Percentiles rank a stretch among this genome's conserved stretches.
phyloP scores from a whole-genome alignment of 2,329 filamentous ascomycete genomes.

The Plenodomus lindquistii region DNA sequence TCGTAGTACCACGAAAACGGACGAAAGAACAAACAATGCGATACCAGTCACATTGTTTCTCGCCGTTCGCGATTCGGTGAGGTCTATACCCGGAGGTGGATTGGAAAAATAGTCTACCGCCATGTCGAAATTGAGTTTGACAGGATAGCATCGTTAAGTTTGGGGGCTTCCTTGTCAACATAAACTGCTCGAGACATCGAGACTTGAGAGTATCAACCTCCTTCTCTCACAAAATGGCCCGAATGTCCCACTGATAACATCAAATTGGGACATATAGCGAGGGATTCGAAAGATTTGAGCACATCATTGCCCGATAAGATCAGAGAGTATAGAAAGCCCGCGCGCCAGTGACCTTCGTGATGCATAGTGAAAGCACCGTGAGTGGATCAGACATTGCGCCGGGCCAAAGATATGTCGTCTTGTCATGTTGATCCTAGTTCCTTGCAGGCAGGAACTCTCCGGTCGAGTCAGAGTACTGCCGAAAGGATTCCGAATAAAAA shows the following conservation, averaged over 20 bases:
- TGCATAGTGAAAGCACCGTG: too few relatives aligned
- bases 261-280: not conserved
- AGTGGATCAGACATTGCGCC: too few relatives aligned
- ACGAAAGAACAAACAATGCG: slow-evolving; percentile 22
- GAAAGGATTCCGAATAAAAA: not conserved
- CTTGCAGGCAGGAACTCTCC: too few relatives aligned
- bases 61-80: slow-evolving; percentile 25
- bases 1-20: slow-evolving; percentile 22
- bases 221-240: too few relatives aligned
- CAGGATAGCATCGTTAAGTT: too few relatives aligned
- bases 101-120: slow-evolving; percentile 15
- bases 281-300: not conserved
- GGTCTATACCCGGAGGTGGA: slow-evolving; percentile 19
- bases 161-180: too few relatives aligned
- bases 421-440: not conserved
- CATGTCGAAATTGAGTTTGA: slow-evolving; percentile 1
- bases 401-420: too few relatives aligned
- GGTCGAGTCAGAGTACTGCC: not conserved
- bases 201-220: too few relatives aligned
- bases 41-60: slow-evolving; percentile 27
- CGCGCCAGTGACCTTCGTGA: not conserved
- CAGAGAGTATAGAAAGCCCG: not conserved
- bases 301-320: not conserved
- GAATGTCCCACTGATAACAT: too few relatives aligned
- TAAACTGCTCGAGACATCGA: too few relatives aligned